Evolutionary conservation across 164 flowering plant species (phyloP), one percentile per base, ranked within the genome.

Genomic region (Cinnamomum chago): DNA sequence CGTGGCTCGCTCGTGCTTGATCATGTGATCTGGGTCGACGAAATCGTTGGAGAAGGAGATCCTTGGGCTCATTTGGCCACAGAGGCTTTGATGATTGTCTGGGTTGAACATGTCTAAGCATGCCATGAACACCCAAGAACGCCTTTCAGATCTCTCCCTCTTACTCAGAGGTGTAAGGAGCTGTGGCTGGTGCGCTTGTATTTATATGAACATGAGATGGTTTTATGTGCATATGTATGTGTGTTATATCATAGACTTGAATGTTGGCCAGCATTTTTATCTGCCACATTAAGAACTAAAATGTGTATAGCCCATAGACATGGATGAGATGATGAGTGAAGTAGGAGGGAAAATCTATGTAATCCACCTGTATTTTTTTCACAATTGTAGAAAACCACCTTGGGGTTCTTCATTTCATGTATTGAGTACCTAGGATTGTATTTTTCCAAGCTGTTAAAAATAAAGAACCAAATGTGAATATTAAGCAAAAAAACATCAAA

Each of bases 21-120:
- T 80, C 17, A 81, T 72, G 55, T 84, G 88, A 55, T 55, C 35
- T 28, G 47, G 52, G 50, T 86, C 91, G 3, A 75, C 86, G 72
- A 92, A 89, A 76, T 88, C 95, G 79, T 84, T 89, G 30, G 97
- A 92, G 85, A 92, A 92, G 52, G 97, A 92, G 81, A 92, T 92
- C 78, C 97, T 89, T 22, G 95, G 93, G 74, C 89, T 84, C 86
- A 86, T 80, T 2, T 83, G 81, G 71, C 83, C 22, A 64, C 65
- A 73, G 58, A 75, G 74, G 71, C 82, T 77, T 80, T 85, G 86
- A 82, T 86, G 86, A 9, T 40, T 40, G 9, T 87, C 90, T 5
- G 83, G 72, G 81, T 89, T 90, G 86, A 88, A 90, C 90, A 85
- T 88, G 81, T 88, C 87, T 79, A 88, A 67, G 84, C 88, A 90